Evolutionary conservation across 345 rosid genomes (phyloP).

Genomic region (Toxicodendron radicans): DNA sequence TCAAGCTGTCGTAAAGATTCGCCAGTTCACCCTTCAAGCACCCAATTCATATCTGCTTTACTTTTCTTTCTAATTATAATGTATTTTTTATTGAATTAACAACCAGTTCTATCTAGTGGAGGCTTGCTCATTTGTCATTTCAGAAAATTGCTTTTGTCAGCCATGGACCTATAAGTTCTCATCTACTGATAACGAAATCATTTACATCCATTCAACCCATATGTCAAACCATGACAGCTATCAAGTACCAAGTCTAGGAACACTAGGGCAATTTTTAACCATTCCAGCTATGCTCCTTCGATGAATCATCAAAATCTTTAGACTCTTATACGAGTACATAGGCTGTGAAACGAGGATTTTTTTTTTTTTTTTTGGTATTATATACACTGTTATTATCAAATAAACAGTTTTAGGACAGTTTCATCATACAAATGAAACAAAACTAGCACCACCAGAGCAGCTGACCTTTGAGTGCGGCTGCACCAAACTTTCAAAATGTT

Average conservation of each 20-base stretch:
- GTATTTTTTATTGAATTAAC: background rate
- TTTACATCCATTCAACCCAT: background rate
- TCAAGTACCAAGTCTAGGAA: background rate
- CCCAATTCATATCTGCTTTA: background rate
- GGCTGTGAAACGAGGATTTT: background rate
- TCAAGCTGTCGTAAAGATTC: background rate
- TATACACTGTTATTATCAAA: background rate
- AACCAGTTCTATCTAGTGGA: background rate
- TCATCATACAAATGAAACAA: background rate
- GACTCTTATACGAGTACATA: too few species aligned
- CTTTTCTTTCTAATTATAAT: background rate
- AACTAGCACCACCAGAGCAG: background rate
- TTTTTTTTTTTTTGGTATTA: background rate
- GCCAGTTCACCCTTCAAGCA: too few species aligned
- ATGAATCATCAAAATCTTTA: background rate
- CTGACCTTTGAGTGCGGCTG: background rate
- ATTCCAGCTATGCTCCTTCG: background rate
- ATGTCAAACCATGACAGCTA: background rate
- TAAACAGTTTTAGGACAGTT: background rate
- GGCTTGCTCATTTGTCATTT: background rate
- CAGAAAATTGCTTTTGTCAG: background rate
- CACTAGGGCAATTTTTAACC: background rate
- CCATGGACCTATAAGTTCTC: background rate
- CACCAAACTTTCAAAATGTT: background rate
- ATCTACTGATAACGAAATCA: background rate